These are phyloP conservation scores for Rachicladosporium sp. DNA, from an alignment of 2,329 filamentous ascomycete species.

Conservation along the genomic window DNA sequence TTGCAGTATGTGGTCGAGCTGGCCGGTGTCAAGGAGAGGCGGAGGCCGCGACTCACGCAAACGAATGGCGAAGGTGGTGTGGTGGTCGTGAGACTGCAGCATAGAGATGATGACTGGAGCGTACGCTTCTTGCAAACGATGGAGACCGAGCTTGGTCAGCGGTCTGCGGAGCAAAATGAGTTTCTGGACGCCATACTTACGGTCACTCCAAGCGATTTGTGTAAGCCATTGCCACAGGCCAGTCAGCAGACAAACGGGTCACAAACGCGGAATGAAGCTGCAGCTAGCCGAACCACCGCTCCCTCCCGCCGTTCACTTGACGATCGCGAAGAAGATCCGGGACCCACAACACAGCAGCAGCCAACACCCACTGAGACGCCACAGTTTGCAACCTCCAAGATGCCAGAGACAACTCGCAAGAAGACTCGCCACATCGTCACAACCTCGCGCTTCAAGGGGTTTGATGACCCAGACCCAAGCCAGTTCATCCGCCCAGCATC, in stretches of 20 bases:
- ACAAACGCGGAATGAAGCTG: neutral
- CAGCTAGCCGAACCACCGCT: neutral
- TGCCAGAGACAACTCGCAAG: slow-evolving; percentile 1
- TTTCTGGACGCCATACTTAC: slow-evolving; percentile 80
- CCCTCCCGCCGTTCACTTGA: slow-evolving; percentile 1
- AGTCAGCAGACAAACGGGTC: slow-evolving; percentile 5
- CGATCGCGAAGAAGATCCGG: neutral
- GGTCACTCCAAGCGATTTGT: slow-evolving; percentile 62
- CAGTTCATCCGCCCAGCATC: slow-evolving; percentile 15
- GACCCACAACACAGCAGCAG: neutral
- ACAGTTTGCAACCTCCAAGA: no score
- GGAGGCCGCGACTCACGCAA: slow-evolving; percentile 18
- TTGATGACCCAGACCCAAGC: slow-evolving; percentile 26
- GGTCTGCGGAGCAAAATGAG: slow-evolving; percentile 77
- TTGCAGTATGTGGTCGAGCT: slow-evolving; percentile 62
- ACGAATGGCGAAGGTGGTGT: slow-evolving; percentile 41
- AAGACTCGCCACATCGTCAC: slow-evolving; percentile 24
- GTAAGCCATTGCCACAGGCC: slow-evolving; percentile 49
- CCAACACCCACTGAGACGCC: neutral
- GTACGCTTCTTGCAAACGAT: slow-evolving; percentile 29
- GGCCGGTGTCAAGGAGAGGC: slow-evolving; percentile 58
- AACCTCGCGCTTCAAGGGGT: slow-evolving; percentile 46
- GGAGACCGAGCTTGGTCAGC: slow-evolving; percentile 60
- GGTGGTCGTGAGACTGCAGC: slow-evolving; percentile 62
- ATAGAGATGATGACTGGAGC: slow-evolving; percentile 32